A percentile compares a stretch with the other conserved stretches of the same genome.
phyloP scores from a whole-genome alignment of 2,329 filamentous ascomycete genomes.

The Hymenoscyphus albidus region DNA sequence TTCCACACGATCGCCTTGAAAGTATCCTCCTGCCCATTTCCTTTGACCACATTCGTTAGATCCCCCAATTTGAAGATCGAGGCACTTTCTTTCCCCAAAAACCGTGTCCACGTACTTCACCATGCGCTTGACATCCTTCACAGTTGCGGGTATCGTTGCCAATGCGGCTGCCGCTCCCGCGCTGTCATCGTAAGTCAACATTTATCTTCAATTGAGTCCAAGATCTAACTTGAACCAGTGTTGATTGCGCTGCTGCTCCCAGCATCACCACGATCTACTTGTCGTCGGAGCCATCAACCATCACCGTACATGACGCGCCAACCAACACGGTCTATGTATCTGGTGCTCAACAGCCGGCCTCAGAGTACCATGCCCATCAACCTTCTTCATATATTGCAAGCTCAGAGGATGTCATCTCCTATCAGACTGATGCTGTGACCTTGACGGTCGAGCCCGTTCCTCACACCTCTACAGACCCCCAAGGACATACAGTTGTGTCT shows the following conservation, averaged over 20 bases:
- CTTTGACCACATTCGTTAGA: constrained; percentile 9
- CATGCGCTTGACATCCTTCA: constrained; percentile 25
- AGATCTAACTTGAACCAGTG: constrained; percentile 15
- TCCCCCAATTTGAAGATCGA: background rate
- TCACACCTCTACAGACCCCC: background rate
- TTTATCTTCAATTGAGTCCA: background rate
- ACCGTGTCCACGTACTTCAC: constrained; percentile 14
- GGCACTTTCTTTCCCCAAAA: background rate
- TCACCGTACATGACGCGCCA: constrained; percentile 18
- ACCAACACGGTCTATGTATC: constrained; percentile 18
- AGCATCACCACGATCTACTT: constrained; percentile 23
- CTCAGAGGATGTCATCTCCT: constrained; percentile 19
- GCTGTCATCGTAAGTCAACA: constrained; percentile 20
- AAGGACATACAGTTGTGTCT: constrained; percentile 18
- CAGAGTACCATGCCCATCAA: background rate
- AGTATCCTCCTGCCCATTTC: background rate
- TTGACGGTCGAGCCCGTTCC: constrained; percentile 27
- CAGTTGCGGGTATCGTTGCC: constrained; percentile 20
- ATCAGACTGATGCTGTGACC: constrained; percentile 19
- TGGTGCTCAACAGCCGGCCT: background rate
- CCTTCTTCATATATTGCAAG: background rate
- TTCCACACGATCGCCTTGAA: constrained; percentile 1
- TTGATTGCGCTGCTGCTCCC: constrained; percentile 4
- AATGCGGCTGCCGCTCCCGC: constrained; percentile 20
- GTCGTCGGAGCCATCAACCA: constrained; percentile 17